Base-by-base conservation (phyloP, 2,329 filamentous ascomycete species). In the Fusarium pilosicola region DNA sequence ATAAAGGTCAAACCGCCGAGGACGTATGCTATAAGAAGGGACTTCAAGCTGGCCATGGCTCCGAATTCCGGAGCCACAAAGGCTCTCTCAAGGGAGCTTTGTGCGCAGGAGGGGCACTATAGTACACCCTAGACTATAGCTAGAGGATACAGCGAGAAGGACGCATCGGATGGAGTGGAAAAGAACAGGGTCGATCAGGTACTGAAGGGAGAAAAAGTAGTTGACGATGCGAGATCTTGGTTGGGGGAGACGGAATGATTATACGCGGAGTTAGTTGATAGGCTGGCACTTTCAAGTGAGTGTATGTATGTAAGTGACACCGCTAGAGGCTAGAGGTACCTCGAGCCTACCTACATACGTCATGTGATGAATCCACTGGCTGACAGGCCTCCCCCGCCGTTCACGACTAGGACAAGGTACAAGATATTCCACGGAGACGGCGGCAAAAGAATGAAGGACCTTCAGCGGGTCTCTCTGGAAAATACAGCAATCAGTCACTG, bases 1-100 rank as follows among this genome's bases (percentile, higher is more conserved):
- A 97, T 80, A 80, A 98, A 96, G 65, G 95, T 97, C 79, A 98
- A 81, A 78, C 95, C 96, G 83, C 95, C 95, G 67, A 97, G 84
- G 74, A 97, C 81, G 86, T 97, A 98, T 81, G 93, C 88, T 79
- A 93, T 82, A 74, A 97, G 85, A 79, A 96, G 91, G 76, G 81
- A 80, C 38, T 84, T 84, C 84, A 87, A 89, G 77, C 82, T 80
- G 70, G 83, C 84, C 88, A 90, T 89, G 74, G 78, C 79, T 79
- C 64, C 38, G 60, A 48, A 46, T 59, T 79, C 67, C 34, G 65
- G 70, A 71, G 71, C 68, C 55, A 68, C 64, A 62, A 39, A 74
- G 68, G 68, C 65, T 68, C 70, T 61, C 64, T 68, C 65, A 61
- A 70, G 48, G 46, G 63, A 62, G 72, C 68, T 70, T 60, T 62